Base-by-base conservation (phyloP, 31 red algal species). In the Asparagopsis taxiformis region DNA sequence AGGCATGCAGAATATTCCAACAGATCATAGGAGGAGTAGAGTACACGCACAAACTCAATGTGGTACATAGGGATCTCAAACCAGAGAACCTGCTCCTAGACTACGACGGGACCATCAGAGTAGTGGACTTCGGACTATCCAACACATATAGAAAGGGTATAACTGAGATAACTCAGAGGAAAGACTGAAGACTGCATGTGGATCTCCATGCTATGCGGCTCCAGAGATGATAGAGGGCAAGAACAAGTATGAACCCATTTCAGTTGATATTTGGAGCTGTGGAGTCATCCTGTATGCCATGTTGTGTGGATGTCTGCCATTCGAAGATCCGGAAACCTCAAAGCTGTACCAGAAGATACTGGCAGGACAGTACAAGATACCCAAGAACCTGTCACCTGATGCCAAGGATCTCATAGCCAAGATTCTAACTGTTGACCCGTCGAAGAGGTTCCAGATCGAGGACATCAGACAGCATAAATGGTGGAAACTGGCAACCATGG, bases 91-190 rank as follows among this genome's bases (percentile, higher is more conserved):
- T 98, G 16, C 72, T 98, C 19, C 79, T 98, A 25, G 89, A 73
- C 4, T 57, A 58, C 10, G 51, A 86, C 55, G 74, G 85, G n/a
- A 34, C 52, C 20, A 51, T 98, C 30, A 89, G 87, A 61, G 73
- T 98, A 13, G 89, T 71, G 28, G 95, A 98, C 65, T 98, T 98
- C 71, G 95, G 95, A 10, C 85, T 98, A 79, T 82, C 95, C 26
- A 85, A 62, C 21, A 33, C 90, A 29, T 36, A 62, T 20, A 82
- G n/a, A n/a, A n/a, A n/a, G n/a, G n/a, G n/a, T n/a, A n/a, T n/a
- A n/a, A n/a, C n/a, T n/a, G n/a, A n/a, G n/a, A n/a, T n/a, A n/a
- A 73, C n/a, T 87, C 87, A 1, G 94, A 84, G 2, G 74, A 51
- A 15, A 64, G 92, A 30, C 75, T 92, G 62, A 89, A 89, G 55